Evolutionary conservation across 2,329 filamentous ascomycete genomes (phyloP), one percentile per base, ranked within the genome.

Genomic region (Malbranchea cinnamomea): DNA sequence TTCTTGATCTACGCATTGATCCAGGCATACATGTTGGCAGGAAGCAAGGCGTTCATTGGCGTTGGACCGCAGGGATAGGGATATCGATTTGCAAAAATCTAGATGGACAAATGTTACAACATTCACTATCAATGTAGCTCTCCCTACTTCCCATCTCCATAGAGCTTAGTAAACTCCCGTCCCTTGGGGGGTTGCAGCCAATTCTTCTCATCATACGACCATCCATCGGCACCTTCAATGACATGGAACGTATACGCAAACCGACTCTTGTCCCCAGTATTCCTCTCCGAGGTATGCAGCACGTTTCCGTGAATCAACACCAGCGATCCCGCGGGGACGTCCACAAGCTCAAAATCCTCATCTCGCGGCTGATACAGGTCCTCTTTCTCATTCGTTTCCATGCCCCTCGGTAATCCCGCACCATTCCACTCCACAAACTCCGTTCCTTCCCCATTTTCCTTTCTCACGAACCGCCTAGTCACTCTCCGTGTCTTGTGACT

Each of bases 161-260:
- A 73, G 38, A 85, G 47, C 49, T 58, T 77, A 5, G 78, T 85
- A 49, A 98, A 94, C 23, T 70, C 69, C 0, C 82, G 85, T 32
- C 68, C 69, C 23, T 65, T 61, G 0, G 83, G 78, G 34, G 85
- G 83, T 60, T 94, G 87, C 52, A 98, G 56, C 89, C 89, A 95
- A 56, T 98, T 98, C 56, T 67, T 67, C 56, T 68, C 68, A 55
- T 95, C 89, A 53, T 95, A 98, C 32, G 60, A 43, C 53, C 54
- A 58, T 8, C 54, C 62, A 24, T 74, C 62, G 12, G 78, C 69
- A 0, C 78, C 80, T 58, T 95, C 89, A 47, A 95, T 95, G 34
- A 92, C 71, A 60, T 98, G 89, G 53, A 95, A 98, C 0, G 89
- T 95, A 56, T 95, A 98, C 31, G 94, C 93, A 50, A 89, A 91